phyloP scores from a whole-genome alignment of 2,329 filamentous ascomycete species.

The Colletotrichum acutatum region DNA sequence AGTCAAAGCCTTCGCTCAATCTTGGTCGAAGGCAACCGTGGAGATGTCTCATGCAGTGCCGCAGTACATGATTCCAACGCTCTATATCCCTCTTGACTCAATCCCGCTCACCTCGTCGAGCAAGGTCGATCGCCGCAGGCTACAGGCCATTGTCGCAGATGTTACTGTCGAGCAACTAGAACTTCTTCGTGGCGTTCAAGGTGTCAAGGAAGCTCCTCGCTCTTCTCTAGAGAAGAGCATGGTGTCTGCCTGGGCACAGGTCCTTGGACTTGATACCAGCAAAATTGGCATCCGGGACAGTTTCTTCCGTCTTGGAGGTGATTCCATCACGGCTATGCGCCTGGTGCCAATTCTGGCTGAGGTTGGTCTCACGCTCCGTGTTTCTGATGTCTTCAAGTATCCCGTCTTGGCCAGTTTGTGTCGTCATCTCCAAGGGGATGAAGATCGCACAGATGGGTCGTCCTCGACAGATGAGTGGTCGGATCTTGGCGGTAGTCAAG shows the following conservation, averaged over 20 bases:
- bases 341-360: neutral
- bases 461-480: neutral
- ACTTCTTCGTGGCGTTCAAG: neutral
- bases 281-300: conserved; percentile 6
- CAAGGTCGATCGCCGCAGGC: conserved; percentile 36
- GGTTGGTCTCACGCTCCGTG: neutral
- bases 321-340: neutral
- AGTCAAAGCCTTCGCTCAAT: neutral
- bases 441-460: neutral
- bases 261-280: neutral
- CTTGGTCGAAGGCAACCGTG: neutral
- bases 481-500: neutral
- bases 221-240: neutral
- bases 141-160: neutral
- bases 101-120: conserved; percentile 38
- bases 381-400: neutral
- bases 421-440: neutral
- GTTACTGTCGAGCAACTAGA: neutral
- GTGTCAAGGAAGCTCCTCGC: neutral
- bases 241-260: neutral
- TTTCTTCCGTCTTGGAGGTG: neutral
- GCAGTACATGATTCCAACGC: conserved; percentile 37
- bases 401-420: neutral
- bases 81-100: conserved; percentile 37
- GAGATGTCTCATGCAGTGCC: conserved; percentile 23